Evolutionary conservation across 345 rosid species (phyloP).

Genomic region (Ceriops zippeliana): DNA sequence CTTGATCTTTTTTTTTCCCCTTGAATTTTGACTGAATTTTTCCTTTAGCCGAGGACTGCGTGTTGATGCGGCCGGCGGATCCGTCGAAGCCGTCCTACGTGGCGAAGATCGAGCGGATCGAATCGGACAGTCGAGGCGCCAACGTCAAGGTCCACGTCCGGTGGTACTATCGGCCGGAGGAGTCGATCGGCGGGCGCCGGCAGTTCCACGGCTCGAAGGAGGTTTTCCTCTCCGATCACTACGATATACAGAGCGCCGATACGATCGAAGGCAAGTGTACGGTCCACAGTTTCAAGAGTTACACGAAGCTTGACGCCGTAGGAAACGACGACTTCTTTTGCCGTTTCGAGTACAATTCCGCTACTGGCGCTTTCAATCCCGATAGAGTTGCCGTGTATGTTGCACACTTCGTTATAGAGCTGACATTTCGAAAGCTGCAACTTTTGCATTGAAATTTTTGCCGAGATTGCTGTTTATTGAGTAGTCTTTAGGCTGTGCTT

Average conservation of each 20-base stretch:
- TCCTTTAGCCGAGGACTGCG: conserved; percentile 76
- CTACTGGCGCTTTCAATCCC: conserved; percentile 83
- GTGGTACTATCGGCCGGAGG: conserved; percentile 99
- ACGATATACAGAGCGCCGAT: conserved; percentile 80
- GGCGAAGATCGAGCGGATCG: conserved; percentile 85
- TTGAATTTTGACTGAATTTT: neutral
- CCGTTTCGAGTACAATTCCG: conserved; percentile 90
- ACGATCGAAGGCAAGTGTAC: conserved; percentile 91
- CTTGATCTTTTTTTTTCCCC: neutral
- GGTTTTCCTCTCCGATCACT: conserved; percentile 88
- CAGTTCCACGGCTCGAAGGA: conserved; percentile 97
- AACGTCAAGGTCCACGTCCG: conserved; percentile 73
- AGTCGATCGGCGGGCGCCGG: conserved; percentile 89
- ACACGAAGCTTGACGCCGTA: conserved; percentile 85
- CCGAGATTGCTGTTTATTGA: too few relatives aligned
- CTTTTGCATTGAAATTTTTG: too few relatives aligned
- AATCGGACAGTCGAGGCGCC: conserved; percentile 70
- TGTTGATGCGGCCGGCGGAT: conserved; percentile 89
- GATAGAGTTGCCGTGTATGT: conserved; percentile 95
- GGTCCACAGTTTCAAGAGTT: conserved; percentile 81
- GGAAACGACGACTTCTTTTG: conserved; percentile 96
- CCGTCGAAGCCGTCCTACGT: conserved; percentile 82
- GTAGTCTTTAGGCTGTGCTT: too few relatives aligned
- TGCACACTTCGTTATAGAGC: neutral
- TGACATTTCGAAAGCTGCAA: too few relatives aligned